A percentile compares a stretch with the other conserved stretches of the same genome.
Conservation (phyloP, 768 basidiomycete genomes). For the Pleurotus djamor region DNA sequence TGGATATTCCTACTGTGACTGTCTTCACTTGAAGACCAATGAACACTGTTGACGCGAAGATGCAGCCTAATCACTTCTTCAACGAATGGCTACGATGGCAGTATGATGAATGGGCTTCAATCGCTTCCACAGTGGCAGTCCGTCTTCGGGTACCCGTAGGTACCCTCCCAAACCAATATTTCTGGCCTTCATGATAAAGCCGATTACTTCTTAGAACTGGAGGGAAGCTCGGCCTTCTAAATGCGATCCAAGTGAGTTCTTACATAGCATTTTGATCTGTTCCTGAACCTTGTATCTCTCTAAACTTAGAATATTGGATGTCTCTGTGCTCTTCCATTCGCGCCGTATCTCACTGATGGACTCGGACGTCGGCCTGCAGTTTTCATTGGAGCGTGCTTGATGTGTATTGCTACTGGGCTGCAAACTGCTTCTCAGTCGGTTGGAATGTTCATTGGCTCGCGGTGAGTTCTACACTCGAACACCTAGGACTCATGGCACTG, state of each 20-base stretch:
- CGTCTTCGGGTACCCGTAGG: constrained; percentile 2
- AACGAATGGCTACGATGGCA: constrained; percentile 9
- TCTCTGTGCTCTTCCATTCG: constrained; percentile 59
- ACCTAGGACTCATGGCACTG: not conserved
- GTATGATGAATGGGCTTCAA: constrained; percentile 7
- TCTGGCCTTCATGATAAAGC: not conserved
- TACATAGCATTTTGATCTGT: not conserved
- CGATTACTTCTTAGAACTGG: not conserved
- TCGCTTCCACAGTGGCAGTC: constrained; percentile 6
- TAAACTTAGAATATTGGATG: constrained; percentile 53
- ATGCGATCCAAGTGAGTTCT: not conserved
- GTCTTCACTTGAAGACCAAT: not conserved
- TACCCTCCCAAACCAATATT: not conserved
- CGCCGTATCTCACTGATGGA: constrained; percentile 60
- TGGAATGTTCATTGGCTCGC: constrained; percentile 67
- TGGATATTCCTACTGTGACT: constrained; percentile 4
- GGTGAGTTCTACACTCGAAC: constrained; percentile 24
- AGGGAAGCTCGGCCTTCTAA: constrained; percentile 2
- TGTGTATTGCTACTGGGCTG: constrained; percentile 53
- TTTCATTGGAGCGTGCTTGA: constrained; percentile 55
- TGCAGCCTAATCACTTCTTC: not conserved
- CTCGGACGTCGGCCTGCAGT: constrained; percentile 59
- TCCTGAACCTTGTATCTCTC: not conserved
- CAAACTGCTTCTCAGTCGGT: constrained; percentile 60
- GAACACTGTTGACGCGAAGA: not conserved